Base-by-base conservation (phyloP, 192 early-diverging fungal genomes). In the Pecoramyces ruminantium region DNA sequence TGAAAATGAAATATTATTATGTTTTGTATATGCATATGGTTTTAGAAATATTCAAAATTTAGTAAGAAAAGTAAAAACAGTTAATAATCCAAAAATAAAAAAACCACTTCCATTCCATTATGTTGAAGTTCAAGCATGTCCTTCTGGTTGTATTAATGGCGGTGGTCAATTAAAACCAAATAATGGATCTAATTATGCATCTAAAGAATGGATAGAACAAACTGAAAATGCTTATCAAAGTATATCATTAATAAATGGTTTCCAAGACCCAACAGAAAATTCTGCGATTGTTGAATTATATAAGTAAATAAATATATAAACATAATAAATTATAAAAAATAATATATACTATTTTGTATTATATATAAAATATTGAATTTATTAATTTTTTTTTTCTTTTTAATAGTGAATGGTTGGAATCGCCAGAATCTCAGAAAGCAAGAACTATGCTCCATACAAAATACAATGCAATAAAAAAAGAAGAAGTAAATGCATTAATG, bases 21-120 rank as follows among this genome's bases (percentile, higher is more conserved):
- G 87, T 81, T 98, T 99, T 88, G 95, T 93, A 12, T 85, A 92
- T 0, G 93, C 93, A 2, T 97, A 98, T 85, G 97, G 98, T 13
- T 99, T 99, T 89, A 88, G 96, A 17, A 97, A 99, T 83, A 94
- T 99, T 80, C 98, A 99, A 85, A 98, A 97, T 80, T 86, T 99
- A 79, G 95, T 99, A 51, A 92, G 98, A n/a, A 99, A 98, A 84
- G 89, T 97, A 78, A 96, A 97, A 79, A 88, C 89, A 28, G 82
- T 29, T 28, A 58, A 83, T 29, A n/a, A 29, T 67, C 79, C 17
- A 29, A 30, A 29, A 58, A 29, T 17, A 12, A 89, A 91, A 29
- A 91, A 91, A 38, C 89, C 88, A 28, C 81, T 85, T 6, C 78
- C 77, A 13, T 97, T 95, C 85, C 92, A 98, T 83, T 99, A 93